Conservation (phyloP, 139 green algal species). For the Coccomyxa sp. region DNA sequence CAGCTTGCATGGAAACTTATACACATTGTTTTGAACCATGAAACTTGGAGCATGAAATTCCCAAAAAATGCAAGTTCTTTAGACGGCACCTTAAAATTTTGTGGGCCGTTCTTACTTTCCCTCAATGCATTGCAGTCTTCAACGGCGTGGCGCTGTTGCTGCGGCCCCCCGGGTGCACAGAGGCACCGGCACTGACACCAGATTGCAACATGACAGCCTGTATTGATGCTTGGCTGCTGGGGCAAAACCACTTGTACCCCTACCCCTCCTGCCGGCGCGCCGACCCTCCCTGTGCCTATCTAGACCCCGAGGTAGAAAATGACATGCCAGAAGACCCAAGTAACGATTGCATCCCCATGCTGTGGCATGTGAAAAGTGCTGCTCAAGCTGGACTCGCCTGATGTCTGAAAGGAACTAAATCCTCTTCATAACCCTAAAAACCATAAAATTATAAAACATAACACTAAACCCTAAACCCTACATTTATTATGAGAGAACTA, state of each 20-base stretch:
- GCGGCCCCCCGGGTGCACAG: not conserved
- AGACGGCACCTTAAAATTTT: no score
- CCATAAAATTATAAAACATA: no score
- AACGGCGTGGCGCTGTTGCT: not conserved
- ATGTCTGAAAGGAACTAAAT: not conserved
- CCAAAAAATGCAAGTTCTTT: no score
- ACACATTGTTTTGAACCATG: no score
- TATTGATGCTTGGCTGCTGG: not conserved
- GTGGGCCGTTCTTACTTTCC: no score
- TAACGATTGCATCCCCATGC: not conserved
- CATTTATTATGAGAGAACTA: no score
- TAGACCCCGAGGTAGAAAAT: not conserved
- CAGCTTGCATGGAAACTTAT: no score
- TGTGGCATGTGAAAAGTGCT: not conserved
- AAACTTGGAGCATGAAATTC: no score
- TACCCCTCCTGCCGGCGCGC: not conserved
- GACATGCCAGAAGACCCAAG: not conserved
- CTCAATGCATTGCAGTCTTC: not conserved
- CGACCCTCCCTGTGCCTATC: not conserved
- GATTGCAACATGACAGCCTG: not conserved
- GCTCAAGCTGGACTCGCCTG: no score
- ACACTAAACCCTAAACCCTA: no score
- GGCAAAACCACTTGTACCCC: not conserved
- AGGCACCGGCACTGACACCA: not conserved
- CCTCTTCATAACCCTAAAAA: not conserved